Base-by-base conservation (phyloP, 371 early-diverging fungal species). In the Neoconidiobolus thromboides region DNA sequence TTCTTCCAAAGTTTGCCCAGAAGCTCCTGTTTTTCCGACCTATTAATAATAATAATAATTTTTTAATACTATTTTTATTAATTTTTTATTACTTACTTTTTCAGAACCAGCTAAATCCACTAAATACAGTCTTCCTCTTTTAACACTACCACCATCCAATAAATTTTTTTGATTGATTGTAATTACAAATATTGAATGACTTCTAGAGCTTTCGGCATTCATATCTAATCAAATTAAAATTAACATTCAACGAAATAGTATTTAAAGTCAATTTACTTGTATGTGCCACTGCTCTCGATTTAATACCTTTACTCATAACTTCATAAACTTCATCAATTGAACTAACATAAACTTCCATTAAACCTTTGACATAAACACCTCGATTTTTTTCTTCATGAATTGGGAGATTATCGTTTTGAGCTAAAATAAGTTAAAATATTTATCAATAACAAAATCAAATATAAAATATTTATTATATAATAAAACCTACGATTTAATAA, bases 51-150 rank as follows among this genome's bases (percentile, higher is more conserved):
- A 37, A 12, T 36, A 38, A 37, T 52, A 37, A 26, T 68, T 1
- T n/a, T n/a, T 15, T 49, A 9, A 44, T 44, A 44, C 12, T 44
- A 7, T 5, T 12, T 44, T 5, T 44, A 44, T 44, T 12, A 9
- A n/a, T 5, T 37, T 26, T 38, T 14, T 2, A 52, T 38, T 37
- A 46, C 41, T 12, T 37, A 75, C 78, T 76, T 93, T 94, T 79
- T 99, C 99, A 38, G 98, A 98, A 69, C 99, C 99, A 43, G 99
- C 99, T 67, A 99, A 74, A 85, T 99, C 99, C 56, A 98, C 96
- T 59, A 99, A 76, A 64, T 85, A 91, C 43, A 99, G 79, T 63
- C 90, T 91, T 52, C 93, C 91, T 58, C 82, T 81, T 70, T 88
- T 91, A 57, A 79, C 81, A 64, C 84, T 86, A 41, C 95, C 58